These are phyloP conservation scores for Rostrohypoxylon terebratum DNA, from an alignment of 495 filamentous ascomycete species.

Conservation along the genomic window DNA sequence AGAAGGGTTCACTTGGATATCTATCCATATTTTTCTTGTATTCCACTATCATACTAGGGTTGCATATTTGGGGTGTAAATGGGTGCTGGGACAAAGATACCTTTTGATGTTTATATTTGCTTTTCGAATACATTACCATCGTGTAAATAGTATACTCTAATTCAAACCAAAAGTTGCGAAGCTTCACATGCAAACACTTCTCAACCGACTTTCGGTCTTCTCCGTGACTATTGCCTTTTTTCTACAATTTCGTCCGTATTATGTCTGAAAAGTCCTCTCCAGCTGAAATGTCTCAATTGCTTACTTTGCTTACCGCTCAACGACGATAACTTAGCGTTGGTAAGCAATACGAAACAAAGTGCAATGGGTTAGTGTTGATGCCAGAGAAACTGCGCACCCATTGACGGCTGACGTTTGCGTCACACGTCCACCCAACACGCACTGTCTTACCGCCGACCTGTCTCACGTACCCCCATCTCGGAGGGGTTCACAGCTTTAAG, in stretches of 20 bases:
- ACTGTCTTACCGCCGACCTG: conserved; percentile 21
- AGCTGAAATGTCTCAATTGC: conserved; percentile 12
- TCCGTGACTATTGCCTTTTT: neutral
- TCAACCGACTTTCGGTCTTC: neutral
- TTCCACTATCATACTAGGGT: conserved; percentile 25
- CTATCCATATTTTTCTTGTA: conserved; percentile 35
- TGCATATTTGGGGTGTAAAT: conserved; percentile 42
- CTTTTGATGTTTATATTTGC: conserved; percentile 35
- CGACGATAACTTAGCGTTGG: neutral
- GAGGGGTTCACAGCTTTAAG: conserved; percentile 25
- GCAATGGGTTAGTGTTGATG: neutral
- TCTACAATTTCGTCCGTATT: neutral
- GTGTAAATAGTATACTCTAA: conserved; percentile 19
- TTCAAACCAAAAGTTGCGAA: conserved; percentile 6
- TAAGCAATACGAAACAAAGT: neutral
- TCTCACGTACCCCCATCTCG: conserved; percentile 12
- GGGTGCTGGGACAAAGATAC: conserved; percentile 41
- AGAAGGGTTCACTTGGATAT: conserved; percentile 12
- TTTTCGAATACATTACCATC: conserved; percentile 11
- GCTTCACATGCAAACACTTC: neutral
- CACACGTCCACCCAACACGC: conserved; percentile 7
- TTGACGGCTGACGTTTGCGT: conserved; percentile 41
- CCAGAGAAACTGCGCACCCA: conserved; percentile 14
- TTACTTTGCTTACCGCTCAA: conserved; percentile 21
- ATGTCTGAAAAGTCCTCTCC: neutral